phyloP scores from a whole-genome alignment of 202 grass and related monocot genomes.

The Bolboschoenoplectus hybrid region DNA sequence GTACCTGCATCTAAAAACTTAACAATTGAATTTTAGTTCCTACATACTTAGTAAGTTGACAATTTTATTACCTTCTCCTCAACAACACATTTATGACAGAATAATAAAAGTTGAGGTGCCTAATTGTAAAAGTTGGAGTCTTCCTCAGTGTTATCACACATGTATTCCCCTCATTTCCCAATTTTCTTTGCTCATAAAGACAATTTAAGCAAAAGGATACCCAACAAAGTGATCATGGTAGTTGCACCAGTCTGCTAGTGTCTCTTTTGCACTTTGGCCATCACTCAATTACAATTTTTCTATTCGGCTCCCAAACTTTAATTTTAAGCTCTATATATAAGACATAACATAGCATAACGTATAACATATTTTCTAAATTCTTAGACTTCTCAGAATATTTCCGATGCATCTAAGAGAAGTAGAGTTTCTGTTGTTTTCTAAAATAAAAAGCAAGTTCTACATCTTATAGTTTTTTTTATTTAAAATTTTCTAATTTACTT shows the following conservation, averaged over 20 bases:
- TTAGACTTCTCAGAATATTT: not conserved
- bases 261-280: not conserved
- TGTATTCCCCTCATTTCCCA: not conserved
- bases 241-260: not conserved
- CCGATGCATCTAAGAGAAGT: not conserved
- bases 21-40: not conserved
- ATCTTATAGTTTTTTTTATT: not conserved
- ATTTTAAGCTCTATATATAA: not conserved
- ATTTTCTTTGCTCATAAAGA: not conserved
- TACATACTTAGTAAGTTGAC: not conserved
- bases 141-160: not conserved
- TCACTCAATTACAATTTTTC: not conserved
- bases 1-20: not conserved
- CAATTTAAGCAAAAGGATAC: not conserved
- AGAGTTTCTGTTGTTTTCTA: conserved; percentile 4
- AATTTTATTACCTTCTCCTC: not conserved
- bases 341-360: not conserved
- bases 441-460: not conserved
- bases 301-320: not conserved
- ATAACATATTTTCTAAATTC: not conserved
- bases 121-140: not conserved
- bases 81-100: not conserved
- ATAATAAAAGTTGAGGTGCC: not conserved
- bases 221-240: not conserved
- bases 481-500: not conserved